Base-by-base conservation (phyloP, 2,329 filamentous ascomycete genomes). In the Diplodia scrobiculata region DNA sequence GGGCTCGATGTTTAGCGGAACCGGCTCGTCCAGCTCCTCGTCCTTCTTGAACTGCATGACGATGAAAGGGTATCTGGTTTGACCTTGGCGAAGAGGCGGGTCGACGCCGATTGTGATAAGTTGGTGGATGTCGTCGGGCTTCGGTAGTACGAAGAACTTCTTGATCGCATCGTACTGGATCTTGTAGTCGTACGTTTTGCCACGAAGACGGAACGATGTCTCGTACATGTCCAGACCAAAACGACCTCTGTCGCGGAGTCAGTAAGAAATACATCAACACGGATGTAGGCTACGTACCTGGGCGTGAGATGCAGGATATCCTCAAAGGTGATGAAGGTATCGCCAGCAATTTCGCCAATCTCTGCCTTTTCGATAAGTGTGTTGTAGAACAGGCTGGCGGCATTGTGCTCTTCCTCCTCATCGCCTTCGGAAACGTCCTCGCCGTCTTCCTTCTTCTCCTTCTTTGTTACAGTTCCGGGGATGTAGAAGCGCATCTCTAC, bases 161-260 rank as follows among this genome's bases (percentile, higher is more conserved):
- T 99, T 99, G 81, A 98, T 92, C 59, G 89, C 88, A 67, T 97
- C 91, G 80, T 97, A 99, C 78, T 97, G 92, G 71, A 99, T 98
- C 86, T 99, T 99, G 87, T 99, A 99, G 82, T 99, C 96, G 83
- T 99, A 99, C 27, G 95, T 99, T 82, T 99, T 99, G 74, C 95
- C 95, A 70, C 95, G 94, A 68, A 99, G 86, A 69, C 95, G 90
- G 85, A 99, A 98, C 1, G 95, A 98, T 17, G 88, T 89, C 79
- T 98, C 95, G 85, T 99, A 99, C 90, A 99, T 97, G 79, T 99
- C 95, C 81, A 99, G 97, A 78, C 98, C 95, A 84, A 99, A 99
- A 71, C 95, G 94, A 78, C 95, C 96, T 90, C 95, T 93, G 79
- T 68, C 69, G 60, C 48, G 59, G 54, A 19, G 67, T 78, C 69